Base-by-base conservation (phyloP, 164 flowering plant species). In the Annona squamosa region DNA sequence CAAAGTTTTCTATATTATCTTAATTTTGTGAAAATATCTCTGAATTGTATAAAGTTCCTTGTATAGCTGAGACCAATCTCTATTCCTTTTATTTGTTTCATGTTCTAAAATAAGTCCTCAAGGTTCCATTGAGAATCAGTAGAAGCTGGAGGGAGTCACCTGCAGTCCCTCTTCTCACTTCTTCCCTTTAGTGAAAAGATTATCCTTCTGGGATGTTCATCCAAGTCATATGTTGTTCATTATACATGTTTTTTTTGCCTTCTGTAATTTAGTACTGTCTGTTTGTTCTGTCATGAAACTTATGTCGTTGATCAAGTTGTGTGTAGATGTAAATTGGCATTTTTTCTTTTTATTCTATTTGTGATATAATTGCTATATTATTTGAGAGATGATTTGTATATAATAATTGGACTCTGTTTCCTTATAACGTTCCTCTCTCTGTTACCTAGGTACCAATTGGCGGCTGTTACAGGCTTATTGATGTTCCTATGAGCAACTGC, bases 401-500 rank as follows among this genome's bases (percentile, higher is more conserved):
- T 10, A 52, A 52, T 52, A 52, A 6, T 52, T 10, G 59, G 37
- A 26, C 9, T 52, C 59, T 52, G 13, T 52, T 9, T 52, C 59
- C 59, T 16, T 9, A 52, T 52, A 52, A 52, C 13, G 57, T 45
- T 37, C 5, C 6, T 46, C 47, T n/a, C 16, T 42, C 65, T 71
- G 46, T 41, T 59, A 2, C 18, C 26, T 37, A 74, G 77, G 77
- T 74, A 46, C 77, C 77, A 2, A 74, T 74, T 69, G 77, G 77
- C 46, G 77, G 77, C 16, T 62, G 72, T 61, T 74, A 74, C 68
- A 74, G 72, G 72, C 72, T 74, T 62, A 74, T 74, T 61, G 77
- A 74, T 69, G 67, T 74, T 48, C 77, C 77, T 26, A 74, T 74
- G 77, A 74, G 77, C 68, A 74, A 74, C 46, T 74, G 77, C 72